These are phyloP conservation scores for Arthrobotrys musiformis DNA, from an alignment of 2,329 filamentous ascomycete species.

Conservation along the genomic window DNA sequence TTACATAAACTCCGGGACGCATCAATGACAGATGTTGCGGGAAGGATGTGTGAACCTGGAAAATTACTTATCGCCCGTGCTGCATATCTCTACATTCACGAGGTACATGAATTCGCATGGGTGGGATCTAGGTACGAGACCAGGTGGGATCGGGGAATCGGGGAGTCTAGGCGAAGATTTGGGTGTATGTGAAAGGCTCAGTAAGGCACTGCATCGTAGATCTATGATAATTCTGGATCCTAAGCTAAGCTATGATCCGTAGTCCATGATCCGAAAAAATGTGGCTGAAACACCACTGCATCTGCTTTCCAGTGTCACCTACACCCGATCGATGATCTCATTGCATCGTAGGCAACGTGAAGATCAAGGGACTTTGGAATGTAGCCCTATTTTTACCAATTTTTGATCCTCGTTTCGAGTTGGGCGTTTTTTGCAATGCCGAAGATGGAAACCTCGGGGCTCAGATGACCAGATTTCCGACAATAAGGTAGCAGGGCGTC, in stretches of 20 bases:
- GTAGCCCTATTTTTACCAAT: background rate
- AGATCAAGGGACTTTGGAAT: background rate
- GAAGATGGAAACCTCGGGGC: background rate
- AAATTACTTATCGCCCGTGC: too few species aligned
- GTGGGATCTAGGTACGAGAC: too few species aligned
- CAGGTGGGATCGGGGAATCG: too few species aligned
- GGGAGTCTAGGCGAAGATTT: too few species aligned
- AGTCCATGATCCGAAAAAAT: constrained; percentile 27
- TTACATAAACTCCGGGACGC: background rate
- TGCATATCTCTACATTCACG: too few species aligned
- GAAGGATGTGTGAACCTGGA: too few species aligned
- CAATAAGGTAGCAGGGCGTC: background rate
- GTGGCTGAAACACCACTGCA: constrained; percentile 21
- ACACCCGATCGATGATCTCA: constrained; percentile 13
- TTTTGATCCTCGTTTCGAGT: background rate
- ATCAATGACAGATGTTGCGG: too few species aligned
- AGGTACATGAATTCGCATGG: too few species aligned
- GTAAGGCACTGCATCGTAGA: background rate
- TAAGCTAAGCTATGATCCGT: background rate
- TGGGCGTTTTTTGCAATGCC: background rate
- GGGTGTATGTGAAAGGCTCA: too few species aligned
- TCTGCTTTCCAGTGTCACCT: constrained; percentile 3
- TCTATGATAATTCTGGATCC: background rate
- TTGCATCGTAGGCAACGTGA: background rate
- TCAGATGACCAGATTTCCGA: background rate